phyloP scores from a whole-genome alignment of 2,329 filamentous ascomycete genomes.

The Arthrinium phaeospermum region DNA sequence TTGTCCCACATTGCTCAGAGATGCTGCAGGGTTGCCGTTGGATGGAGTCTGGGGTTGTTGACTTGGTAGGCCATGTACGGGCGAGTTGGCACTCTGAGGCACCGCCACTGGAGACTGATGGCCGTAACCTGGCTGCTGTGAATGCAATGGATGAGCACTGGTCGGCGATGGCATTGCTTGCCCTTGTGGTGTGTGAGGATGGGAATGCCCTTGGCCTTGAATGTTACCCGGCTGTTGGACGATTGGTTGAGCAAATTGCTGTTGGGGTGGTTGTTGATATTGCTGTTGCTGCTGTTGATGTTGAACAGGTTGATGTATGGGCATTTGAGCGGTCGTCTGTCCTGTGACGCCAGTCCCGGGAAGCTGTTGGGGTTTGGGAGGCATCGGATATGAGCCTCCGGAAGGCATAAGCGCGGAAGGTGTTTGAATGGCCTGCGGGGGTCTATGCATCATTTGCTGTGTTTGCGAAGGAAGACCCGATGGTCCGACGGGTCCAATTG shows the following conservation, averaged over 20 bases:
- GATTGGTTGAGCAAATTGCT: not conserved
- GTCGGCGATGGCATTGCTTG: not conserved
- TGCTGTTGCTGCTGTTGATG: not conserved
- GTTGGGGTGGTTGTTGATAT: not conserved
- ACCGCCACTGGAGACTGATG: not conserved
- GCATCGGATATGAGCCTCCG: not conserved
- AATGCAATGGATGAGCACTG: not conserved
- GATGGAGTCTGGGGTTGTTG: not conserved
- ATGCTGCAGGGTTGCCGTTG: not conserved
- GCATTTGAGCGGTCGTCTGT: not conserved
- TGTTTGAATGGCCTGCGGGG: not conserved
- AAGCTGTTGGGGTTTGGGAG: not conserved
- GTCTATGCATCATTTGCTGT: not conserved
- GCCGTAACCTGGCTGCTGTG: constrained; percentile 24
- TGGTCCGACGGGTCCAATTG: not conserved
- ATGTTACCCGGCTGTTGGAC: not conserved
- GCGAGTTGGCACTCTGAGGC: not conserved
- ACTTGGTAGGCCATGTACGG: not conserved
- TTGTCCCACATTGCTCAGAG: constrained; percentile 27
- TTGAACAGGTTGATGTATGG: not conserved
- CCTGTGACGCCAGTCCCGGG: not conserved
- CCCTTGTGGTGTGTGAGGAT: not conserved
- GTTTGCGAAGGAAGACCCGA: not conserved
- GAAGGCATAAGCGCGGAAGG: not conserved
- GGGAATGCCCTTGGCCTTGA: not conserved